Percentiles rank a stretch among this genome's conserved stretches.
These are phyloP conservation scores for Huntiella decipiens DNA, from an alignment of 2,329 filamentous ascomycete species.

Conservation along the genomic window DNA sequence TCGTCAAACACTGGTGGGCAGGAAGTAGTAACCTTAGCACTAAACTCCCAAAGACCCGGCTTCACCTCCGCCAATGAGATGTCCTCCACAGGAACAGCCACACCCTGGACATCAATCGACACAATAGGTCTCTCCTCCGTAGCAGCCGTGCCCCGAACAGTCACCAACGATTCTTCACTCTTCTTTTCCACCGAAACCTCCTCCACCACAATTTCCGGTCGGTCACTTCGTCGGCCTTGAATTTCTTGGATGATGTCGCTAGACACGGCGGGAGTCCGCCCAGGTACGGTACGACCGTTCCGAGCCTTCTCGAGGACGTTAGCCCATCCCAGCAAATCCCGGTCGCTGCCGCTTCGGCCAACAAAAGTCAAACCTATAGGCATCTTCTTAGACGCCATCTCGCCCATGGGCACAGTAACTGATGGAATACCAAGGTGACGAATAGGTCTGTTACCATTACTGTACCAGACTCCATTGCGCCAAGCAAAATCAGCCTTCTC, in stretches of 20 bases:
- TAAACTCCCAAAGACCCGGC: conserved; percentile 4
- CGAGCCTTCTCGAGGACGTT: conserved; percentile 13
- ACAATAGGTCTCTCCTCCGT: background rate
- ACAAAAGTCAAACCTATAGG: conserved; percentile 34
- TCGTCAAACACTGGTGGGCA: conserved; percentile 6
- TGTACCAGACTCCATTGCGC: conserved; percentile 30
- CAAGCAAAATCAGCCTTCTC: conserved; percentile 12
- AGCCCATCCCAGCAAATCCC: conserved; percentile 15
- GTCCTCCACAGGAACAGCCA: background rate
- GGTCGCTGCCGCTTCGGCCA: conserved; percentile 28
- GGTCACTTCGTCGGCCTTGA: background rate
- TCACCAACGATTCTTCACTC: background rate
- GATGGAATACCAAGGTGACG: conserved; percentile 35
- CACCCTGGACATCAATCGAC: conserved; percentile 3
- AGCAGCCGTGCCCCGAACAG: background rate
- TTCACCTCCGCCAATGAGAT: background rate
- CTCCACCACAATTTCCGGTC: background rate
- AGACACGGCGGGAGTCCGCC: conserved; percentile 10
- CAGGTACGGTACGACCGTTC: conserved; percentile 6
- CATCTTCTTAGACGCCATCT: conserved; percentile 26
- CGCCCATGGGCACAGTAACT: conserved; percentile 33
- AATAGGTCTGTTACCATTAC: conserved; percentile 32
- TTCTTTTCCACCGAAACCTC: background rate
- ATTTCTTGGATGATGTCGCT: conserved; percentile 6
- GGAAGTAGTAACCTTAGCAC: background rate